Evolutionary conservation across 1,284 basidiomycete species (phyloP).

Genomic region (Cryptococcus maquisensis): DNA sequence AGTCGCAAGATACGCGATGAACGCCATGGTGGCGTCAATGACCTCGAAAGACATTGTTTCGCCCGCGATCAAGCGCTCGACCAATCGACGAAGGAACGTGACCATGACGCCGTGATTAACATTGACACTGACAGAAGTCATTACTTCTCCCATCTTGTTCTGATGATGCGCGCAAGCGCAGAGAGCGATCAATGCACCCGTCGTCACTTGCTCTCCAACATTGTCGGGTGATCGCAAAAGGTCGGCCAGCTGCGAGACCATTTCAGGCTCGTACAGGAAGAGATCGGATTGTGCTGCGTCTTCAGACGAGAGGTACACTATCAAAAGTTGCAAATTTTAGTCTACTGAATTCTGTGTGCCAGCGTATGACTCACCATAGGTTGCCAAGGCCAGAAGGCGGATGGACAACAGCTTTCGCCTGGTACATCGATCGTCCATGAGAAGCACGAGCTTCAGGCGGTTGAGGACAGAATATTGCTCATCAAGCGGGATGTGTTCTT

Average conservation of each 20-base stretch:
- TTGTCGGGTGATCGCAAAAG: slow-evolving; percentile 68
- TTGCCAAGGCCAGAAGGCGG: slow-evolving; percentile 80
- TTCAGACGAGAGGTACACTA: slow-evolving; percentile 71
- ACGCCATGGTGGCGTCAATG: slow-evolving; percentile 77
- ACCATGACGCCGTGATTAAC: slow-evolving; percentile 94
- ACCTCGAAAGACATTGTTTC: slow-evolving; percentile 65
- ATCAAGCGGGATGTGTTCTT: slow-evolving; percentile 69
- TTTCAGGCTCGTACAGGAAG: slow-evolving; percentile 87
- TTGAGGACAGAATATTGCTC: slow-evolving; percentile 88
- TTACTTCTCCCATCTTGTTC: slow-evolving; percentile 74
- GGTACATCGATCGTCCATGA: slow-evolving; percentile 57
- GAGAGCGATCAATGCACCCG: slow-evolving; percentile 77
- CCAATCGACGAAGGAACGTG: slow-evolving; percentile 75
- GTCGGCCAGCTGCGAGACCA: slow-evolving; percentile 82
- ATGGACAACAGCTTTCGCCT: slow-evolving; percentile 77
- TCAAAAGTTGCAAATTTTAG: neutral
- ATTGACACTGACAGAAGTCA: slow-evolving; percentile 87
- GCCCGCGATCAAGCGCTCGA: slow-evolving; percentile 61
- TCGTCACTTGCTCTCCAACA: slow-evolving; percentile 59
- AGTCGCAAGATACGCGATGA: slow-evolving; percentile 82
- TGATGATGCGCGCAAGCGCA: slow-evolving; percentile 87
- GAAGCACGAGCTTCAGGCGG: slow-evolving; percentile 74
- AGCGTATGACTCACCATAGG: slow-evolving; percentile 56
- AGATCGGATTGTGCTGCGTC: slow-evolving; percentile 71
- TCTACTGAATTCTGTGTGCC: neutral